Conservation (phyloP, 2,329 filamentous ascomycete genomes). For the Fusarium duplospermum region DNA sequence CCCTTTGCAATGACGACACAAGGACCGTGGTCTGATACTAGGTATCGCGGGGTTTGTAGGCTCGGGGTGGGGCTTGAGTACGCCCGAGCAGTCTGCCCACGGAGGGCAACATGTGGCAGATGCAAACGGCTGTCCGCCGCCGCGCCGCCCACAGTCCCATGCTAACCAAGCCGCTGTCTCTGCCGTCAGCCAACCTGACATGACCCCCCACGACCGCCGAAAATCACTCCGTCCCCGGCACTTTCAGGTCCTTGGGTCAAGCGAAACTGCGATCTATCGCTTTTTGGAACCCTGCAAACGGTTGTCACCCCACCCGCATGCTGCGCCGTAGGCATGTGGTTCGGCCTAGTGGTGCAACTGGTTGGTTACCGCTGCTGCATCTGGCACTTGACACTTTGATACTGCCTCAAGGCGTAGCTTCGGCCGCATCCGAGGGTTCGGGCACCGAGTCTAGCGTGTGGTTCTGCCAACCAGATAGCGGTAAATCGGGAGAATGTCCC, state of each 20-base stretch:
- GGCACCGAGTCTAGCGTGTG: constrained; percentile 40
- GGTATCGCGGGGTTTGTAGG: constrained; percentile 40
- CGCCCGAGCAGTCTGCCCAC: constrained; percentile 33
- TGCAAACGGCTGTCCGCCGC: constrained; percentile 18
- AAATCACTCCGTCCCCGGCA: constrained; percentile 13
- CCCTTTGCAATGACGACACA: constrained; percentile 45
- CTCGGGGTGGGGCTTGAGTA: constrained; percentile 25
- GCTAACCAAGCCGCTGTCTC: background rate
- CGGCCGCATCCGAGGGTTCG: constrained; percentile 41
- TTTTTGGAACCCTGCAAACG: constrained; percentile 21
- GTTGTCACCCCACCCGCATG: constrained; percentile 41
- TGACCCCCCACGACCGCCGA: constrained; percentile 13
- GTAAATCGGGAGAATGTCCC: constrained; percentile 42
- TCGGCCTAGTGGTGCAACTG: constrained; percentile 37
- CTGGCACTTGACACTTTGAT: constrained; percentile 13
- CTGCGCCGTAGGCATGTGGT: constrained; percentile 39
- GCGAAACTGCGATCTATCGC: constrained; percentile 23
- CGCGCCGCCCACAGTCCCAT: background rate
- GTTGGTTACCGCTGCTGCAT: constrained; percentile 20
- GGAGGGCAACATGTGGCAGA: constrained; percentile 17
- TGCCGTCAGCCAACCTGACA: constrained; percentile 21
- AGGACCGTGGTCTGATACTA: constrained; percentile 42
- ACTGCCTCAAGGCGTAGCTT: constrained; percentile 37
- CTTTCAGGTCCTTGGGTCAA: constrained; percentile 22
- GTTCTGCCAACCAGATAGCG: constrained; percentile 41